These are phyloP conservation scores for Xylaria cubensis DNA, from an alignment of 495 filamentous ascomycete species.

Conservation along the genomic window DNA sequence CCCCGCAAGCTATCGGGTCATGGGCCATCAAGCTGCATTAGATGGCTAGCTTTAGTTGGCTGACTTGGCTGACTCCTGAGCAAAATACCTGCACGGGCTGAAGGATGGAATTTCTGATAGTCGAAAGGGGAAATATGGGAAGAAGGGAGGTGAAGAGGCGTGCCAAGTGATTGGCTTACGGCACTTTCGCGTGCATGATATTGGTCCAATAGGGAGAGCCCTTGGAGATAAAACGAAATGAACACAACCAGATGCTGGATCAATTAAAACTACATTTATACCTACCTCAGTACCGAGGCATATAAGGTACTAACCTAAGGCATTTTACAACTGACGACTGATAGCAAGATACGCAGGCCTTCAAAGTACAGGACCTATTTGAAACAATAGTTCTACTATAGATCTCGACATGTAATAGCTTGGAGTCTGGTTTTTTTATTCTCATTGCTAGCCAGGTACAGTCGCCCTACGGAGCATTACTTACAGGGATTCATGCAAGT, in stretches of 20 bases:
- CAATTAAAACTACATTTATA: background rate
- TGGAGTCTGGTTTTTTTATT: background rate
- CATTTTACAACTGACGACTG: background rate
- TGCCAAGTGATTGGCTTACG: background rate
- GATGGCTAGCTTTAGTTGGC: conserved; percentile 6
- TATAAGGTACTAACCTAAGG: background rate
- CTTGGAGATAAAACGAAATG: conserved; percentile 22
- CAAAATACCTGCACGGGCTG: background rate
- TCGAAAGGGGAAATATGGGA: conserved; percentile 6
- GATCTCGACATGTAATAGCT: too few species aligned
- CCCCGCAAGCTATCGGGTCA: conserved; percentile 7
- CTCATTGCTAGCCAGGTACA: background rate
- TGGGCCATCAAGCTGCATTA: background rate
- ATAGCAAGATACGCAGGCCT: background rate
- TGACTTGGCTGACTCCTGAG: conserved; percentile 10
- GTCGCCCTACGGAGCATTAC: background rate
- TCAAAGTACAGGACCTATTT: background rate
- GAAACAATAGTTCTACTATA: background rate
- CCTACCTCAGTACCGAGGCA: too few species aligned
- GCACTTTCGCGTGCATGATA: background rate
- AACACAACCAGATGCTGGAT: background rate
- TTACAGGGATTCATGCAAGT: conserved; percentile 23
- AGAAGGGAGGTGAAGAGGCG: background rate
- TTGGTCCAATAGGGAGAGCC: conserved; percentile 8
- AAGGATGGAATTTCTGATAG: background rate